phyloP scores from a whole-genome alignment of 2,329 filamentous ascomycete genomes.

The Cylindrodendrum hubeiense region DNA sequence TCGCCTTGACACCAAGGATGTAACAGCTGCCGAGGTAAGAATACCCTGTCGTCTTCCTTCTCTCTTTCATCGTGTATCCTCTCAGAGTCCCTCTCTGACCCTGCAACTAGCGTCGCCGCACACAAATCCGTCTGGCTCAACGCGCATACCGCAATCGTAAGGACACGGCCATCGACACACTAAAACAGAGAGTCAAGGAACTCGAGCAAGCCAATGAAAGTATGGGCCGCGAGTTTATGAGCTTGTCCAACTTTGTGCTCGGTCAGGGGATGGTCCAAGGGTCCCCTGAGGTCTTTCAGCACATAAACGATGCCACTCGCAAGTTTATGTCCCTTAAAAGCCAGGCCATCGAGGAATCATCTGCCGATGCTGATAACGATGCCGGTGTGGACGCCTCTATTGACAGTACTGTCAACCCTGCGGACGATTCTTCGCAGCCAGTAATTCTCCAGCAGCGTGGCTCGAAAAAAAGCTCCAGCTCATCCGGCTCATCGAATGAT shows the following conservation, averaged over 20 bases:
- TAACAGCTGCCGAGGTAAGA: constrained; percentile 83
- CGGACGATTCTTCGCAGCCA: background rate
- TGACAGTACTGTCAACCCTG: background rate
- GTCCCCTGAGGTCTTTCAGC: constrained; percentile 67
- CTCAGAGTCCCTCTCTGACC: constrained; percentile 36
- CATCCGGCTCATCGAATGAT: constrained; percentile 4
- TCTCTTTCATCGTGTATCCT: background rate
- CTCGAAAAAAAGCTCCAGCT: constrained; percentile 10
- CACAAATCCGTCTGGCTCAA: constrained; percentile 89
- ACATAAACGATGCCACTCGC: constrained; percentile 68
- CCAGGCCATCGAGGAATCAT: constrained; percentile 51
- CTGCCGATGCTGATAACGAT: constrained; percentile 3
- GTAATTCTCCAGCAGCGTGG: background rate
- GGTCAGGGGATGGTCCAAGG: constrained; percentile 68
- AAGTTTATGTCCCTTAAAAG: constrained; percentile 69
- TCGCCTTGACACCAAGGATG: constrained; percentile 80
- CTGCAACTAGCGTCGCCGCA: constrained; percentile 75
- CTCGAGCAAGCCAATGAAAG: constrained; percentile 78
- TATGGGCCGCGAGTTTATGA: constrained; percentile 79
- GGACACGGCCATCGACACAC: constrained; percentile 80
- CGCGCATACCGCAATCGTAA: constrained; percentile 88
- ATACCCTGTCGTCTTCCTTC: constrained; percentile 44
- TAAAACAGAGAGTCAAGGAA: constrained; percentile 77
- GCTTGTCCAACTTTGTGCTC: constrained; percentile 73
- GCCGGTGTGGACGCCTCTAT: background rate